Conservation (phyloP, 441 rosid species). For the Populus trichocarpa region DNA sequence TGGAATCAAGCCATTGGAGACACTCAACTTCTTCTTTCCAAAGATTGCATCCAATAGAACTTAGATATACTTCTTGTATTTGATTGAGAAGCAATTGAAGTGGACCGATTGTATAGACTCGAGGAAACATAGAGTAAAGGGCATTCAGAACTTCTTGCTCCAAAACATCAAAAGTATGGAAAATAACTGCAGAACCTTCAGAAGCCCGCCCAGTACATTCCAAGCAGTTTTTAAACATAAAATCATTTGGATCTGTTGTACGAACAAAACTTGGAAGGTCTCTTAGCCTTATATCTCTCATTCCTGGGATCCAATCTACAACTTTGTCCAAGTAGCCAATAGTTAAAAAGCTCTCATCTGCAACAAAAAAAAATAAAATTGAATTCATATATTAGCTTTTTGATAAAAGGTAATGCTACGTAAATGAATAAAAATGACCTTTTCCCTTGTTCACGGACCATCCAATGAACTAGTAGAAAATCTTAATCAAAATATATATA, state of each 20-base stretch:
- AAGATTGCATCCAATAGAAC: constrained; percentile 24
- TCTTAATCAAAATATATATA: no score
- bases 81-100: constrained; percentile 21
- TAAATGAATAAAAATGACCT: no score
- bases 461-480: no score
- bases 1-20: constrained; percentile 38
- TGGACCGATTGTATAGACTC: constrained; percentile 34
- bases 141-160: neutral
- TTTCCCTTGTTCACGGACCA: no score
- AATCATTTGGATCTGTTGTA: neutral
- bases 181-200: neutral
- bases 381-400: no score
- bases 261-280: neutral
- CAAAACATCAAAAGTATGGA: constrained; percentile 1
- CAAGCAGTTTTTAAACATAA: neutral
- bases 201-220: neutral
- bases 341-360: constrained; percentile 3
- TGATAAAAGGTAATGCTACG: no score
- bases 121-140: constrained; percentile 1
- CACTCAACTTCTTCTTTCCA: constrained; percentile 43
- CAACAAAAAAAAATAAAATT: neutral
- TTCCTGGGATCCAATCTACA: constrained; percentile 8
- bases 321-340: constrained; percentile 11
- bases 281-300: neutral
- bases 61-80: constrained; percentile 7